These are phyloP conservation scores for Arthrobotrys sinensis DNA, from an alignment of 2,329 filamentous ascomycete species.

Conservation along the genomic window DNA sequence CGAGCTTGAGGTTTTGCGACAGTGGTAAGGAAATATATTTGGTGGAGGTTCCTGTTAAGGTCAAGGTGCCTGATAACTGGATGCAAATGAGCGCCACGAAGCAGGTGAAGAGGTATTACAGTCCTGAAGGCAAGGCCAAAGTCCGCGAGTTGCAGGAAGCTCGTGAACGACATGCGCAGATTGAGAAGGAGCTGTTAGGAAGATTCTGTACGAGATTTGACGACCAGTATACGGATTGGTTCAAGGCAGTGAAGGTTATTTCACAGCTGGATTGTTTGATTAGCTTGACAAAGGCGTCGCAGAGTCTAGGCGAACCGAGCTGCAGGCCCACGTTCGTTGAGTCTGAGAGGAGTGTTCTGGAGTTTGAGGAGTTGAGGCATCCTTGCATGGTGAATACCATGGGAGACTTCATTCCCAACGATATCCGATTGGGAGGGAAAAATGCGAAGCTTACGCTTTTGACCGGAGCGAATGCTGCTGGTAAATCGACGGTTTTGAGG, in stretches of 20 bases:
- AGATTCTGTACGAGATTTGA: constrained; percentile 92
- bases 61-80: constrained; percentile 86
- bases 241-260: constrained; percentile 89
- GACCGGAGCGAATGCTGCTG: constrained; percentile 95
- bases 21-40: constrained; percentile 98
- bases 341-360: constrained; percentile 85
- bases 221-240: constrained; percentile 85
- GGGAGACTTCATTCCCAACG: constrained; percentile 96
- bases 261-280: constrained; percentile 95
- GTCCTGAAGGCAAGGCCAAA: constrained; percentile 82
- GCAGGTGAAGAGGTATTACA: constrained; percentile 94
- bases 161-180: constrained; percentile 92
- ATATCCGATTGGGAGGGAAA: constrained; percentile 86
- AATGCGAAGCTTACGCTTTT: constrained; percentile 88
- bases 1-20: constrained; percentile 81
- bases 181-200: constrained; percentile 86
- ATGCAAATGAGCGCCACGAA: constrained; percentile 96
- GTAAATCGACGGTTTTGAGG: constrained; percentile 94
- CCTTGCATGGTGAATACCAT: constrained; percentile 89
- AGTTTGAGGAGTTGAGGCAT: constrained; percentile 92
- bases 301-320: constrained; percentile 84
- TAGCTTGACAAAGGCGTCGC: constrained; percentile 89
- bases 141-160: constrained; percentile 93
- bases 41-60: constrained; percentile 89
- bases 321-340: constrained; percentile 92